Evolutionary conservation across 768 basidiomycete genomes (phyloP), one percentile per base, ranked within the genome.

Genomic region (Termitomyces titanicus): DNA sequence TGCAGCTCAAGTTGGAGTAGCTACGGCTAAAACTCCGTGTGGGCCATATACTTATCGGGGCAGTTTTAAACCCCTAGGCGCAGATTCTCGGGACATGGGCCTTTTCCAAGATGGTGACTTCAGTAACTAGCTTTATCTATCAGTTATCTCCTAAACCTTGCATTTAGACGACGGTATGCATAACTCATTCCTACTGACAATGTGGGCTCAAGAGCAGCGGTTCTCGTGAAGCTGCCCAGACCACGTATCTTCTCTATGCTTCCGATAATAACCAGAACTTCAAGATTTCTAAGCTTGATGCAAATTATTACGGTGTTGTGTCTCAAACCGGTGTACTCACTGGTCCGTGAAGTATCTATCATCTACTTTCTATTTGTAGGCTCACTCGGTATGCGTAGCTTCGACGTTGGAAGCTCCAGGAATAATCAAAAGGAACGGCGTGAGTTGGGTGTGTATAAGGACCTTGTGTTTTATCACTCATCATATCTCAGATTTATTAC

Each of bases 241-340:
- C 79, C 0, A 70, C 80, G 7, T 86, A 85, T 63, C 73, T 86
- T 13, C 72, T 86, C 17, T 86, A 84, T 61, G 84, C 84, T 17
- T 84, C 82, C 5, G 83, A 86, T 67, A 82, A 82, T 67, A 86
- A 86, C 65, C 81, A 83, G 67, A 81, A 85, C 64, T 84, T 85
- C 75, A 86, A 86, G 73, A 84, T 86, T 22, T 74, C 83, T 12
- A 68, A 67, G 47, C 66, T 84, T 51, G 81, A 83, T 58, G 57
- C 75, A n/a, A 77, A 84, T 63, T 86, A 83, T 58, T 81, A 83
- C 61, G 81, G 79, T 54, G 79, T 86, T 17, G 71, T 74, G 0
- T 67, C 77, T 11, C 73, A 79, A 52, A 74, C 74, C 3, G 76
- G 75, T 51, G 73, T 74, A 6, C 63, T 83, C 44, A 63, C 71